Evolutionary conservation across 768 basidiomycete species (phyloP).

Genomic region (Cyathus striatus): DNA sequence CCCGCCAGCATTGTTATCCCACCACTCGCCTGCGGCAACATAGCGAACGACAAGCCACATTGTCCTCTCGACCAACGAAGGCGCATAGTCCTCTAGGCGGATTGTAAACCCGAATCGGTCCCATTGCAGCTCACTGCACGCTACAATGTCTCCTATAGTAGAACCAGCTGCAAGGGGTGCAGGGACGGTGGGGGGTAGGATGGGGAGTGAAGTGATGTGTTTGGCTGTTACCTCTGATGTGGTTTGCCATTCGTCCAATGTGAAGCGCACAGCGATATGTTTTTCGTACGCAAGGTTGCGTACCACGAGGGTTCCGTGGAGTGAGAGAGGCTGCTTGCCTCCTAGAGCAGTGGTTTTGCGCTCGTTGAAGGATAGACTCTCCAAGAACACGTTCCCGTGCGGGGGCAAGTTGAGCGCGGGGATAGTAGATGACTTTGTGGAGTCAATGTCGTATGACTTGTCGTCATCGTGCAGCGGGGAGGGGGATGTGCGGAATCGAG

Average conservation of each 20-base stretch:
- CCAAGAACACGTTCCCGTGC: conserved; percentile 20
- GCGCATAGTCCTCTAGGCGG: conserved; percentile 67
- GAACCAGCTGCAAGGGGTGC: conserved; percentile 1
- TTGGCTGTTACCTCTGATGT: conserved; percentile 75
- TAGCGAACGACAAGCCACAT: conserved; percentile 63
- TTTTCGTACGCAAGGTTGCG: conserved; percentile 88
- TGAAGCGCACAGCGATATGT: conserved; percentile 80
- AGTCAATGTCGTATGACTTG: conserved; percentile 9
- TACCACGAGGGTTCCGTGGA: conserved; percentile 77
- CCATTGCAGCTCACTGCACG: conserved; percentile 27
- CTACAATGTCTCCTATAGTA: conserved; percentile 10
- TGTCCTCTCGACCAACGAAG: conserved; percentile 41
- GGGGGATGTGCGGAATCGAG: conserved; percentile 5
- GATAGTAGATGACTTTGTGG: conserved; percentile 16
- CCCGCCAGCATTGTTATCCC: conserved; percentile 82
- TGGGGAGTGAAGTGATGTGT: conserved; percentile 36
- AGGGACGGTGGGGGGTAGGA: conserved; percentile 25
- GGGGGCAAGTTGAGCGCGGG: conserved; percentile 22
- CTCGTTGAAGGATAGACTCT: conserved; percentile 15
- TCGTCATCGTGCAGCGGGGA: background rate
- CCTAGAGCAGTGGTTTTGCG: background rate
- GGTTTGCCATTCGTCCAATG: conserved; percentile 92
- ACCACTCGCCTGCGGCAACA: conserved; percentile 63
- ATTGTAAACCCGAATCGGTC: conserved; percentile 60
- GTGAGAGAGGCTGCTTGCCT: conserved; percentile 16